phyloP scores from a whole-genome alignment of 1,139 yeast species.

The Protomyces inundatus region DNA sequence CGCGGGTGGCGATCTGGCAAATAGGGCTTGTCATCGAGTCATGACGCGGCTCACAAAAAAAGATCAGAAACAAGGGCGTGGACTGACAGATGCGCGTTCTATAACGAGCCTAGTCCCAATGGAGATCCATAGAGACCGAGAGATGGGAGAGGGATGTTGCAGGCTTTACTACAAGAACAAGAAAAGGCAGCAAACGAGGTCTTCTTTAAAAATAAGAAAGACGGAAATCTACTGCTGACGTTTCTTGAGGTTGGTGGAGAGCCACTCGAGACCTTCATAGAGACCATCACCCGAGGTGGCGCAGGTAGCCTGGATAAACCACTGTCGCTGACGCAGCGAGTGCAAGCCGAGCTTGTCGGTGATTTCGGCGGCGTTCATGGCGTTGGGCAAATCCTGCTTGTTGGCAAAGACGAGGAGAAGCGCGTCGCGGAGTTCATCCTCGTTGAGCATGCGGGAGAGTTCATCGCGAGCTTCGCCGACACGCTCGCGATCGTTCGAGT shows the following conservation, averaged over 20 bases:
- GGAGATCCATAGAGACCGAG: too few species aligned
- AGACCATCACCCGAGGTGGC: slow-evolving; percentile 89
- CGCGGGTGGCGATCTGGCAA: too few species aligned
- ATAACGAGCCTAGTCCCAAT: too few species aligned
- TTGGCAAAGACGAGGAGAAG: slow-evolving; percentile 82
- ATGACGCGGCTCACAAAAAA: too few species aligned
- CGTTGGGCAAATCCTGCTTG: slow-evolving; percentile 93
- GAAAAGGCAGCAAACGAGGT: slow-evolving; percentile 34
- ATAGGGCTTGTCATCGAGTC: too few species aligned
- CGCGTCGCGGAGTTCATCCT: slow-evolving; percentile 88
- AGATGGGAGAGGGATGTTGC: too few species aligned
- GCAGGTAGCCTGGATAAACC: slow-evolving; percentile 93
- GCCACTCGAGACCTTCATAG: slow-evolving; percentile 93
- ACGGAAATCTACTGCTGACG: slow-evolving; percentile 8
- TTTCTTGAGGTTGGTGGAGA: slow-evolving; percentile 60
- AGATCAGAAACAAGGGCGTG: too few species aligned
- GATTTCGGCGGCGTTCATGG: slow-evolving; percentile 92
- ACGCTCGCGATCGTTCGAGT: slow-evolving; percentile 91
- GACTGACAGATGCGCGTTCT: too few species aligned
- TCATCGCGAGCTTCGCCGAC: slow-evolving; percentile 89
- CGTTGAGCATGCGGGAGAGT: slow-evolving; percentile 88
- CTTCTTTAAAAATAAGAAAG: not conserved
- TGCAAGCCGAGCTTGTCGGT: slow-evolving; percentile 89
- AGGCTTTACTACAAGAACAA: not conserved
- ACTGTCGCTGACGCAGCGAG: slow-evolving; percentile 87